Evolutionary conservation across 2,329 filamentous ascomycete genomes (phyloP).

Genomic region (Chrysoporthe austroafricana): DNA sequence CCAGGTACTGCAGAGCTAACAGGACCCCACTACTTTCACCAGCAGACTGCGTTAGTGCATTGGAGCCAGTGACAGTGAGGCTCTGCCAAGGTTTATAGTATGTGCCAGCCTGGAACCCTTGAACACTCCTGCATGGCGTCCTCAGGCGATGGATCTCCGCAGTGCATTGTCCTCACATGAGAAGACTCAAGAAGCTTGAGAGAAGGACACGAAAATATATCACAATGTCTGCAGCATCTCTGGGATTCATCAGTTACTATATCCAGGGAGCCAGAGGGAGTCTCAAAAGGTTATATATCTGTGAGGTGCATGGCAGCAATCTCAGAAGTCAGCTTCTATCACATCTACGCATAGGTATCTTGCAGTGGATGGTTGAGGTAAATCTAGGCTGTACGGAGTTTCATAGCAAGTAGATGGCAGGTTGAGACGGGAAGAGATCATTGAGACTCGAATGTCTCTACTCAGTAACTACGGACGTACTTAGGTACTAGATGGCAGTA

Average conservation of each 20-base stretch:
- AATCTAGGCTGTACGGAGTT: neutral
- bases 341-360: neutral
- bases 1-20: neutral
- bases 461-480: neutral
- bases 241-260: neutral
- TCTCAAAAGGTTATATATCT: neutral
- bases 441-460: neutral
- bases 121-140: neutral
- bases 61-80: neutral
- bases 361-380: neutral
- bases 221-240: neutral
- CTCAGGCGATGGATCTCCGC: neutral
- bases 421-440: neutral
- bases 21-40: neutral
- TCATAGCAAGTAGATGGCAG: neutral
- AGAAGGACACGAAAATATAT: neutral
- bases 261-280: neutral
- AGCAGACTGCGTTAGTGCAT: conserved; percentile 3
- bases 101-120: neutral
- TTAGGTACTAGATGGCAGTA: neutral
- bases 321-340: neutral
- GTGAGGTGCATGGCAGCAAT: neutral
- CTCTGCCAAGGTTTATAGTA: neutral
- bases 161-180: neutral
- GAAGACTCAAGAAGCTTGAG: too few relatives aligned